Base-by-base conservation (phyloP, 495 filamentous ascomycete species). In the Xylaria sp. region DNA sequence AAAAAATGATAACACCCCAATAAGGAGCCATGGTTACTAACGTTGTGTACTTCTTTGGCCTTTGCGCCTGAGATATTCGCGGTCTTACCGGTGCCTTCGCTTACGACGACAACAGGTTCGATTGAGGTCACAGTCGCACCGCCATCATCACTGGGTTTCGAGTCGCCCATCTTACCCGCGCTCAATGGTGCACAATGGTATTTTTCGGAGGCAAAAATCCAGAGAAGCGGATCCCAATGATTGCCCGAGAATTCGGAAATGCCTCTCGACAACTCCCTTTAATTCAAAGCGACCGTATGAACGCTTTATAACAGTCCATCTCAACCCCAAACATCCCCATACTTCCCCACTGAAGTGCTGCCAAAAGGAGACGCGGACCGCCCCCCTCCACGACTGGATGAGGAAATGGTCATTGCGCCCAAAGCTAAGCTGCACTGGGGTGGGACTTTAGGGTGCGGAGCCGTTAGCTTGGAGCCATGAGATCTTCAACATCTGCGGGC, bases 31-130 rank as follows among this genome's bases (percentile, higher is more conserved):
- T 12, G 1, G 31, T 55, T 61, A 83, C 86, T 75, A 61, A 88
- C 86, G 75, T 87, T 89, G 75, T 81, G 81, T 43, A 89, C 87
- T 37, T 64, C 72, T 76, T 85, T 88, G 31, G 83, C 81, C 68
- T 82, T 82, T 14, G 81, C 81, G n/a, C 81, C 80, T 19, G 78
- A 69, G 5, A 62, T 72, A 71, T 82, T 81, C 35, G 75, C 80
- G 58, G 81, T 80, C 46, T 77, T 72, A 33, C 80, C 82, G 19
- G 79, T 73, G 14, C 78, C 79, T 31, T 78, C 76, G 66, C 71
- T 67, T 8, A 83, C 81, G 1, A 69, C 68, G 14, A 75, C 68
- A 9, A 59, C 31, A 4, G 69, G 48, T 19, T 71, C 61, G 19
- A 59, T 48, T 33, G 46, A 48, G 29, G 52, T 37, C 9, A 41